Conservation (phyloP, 169 alveolate species). For the Plasmodium vivax region DNA sequence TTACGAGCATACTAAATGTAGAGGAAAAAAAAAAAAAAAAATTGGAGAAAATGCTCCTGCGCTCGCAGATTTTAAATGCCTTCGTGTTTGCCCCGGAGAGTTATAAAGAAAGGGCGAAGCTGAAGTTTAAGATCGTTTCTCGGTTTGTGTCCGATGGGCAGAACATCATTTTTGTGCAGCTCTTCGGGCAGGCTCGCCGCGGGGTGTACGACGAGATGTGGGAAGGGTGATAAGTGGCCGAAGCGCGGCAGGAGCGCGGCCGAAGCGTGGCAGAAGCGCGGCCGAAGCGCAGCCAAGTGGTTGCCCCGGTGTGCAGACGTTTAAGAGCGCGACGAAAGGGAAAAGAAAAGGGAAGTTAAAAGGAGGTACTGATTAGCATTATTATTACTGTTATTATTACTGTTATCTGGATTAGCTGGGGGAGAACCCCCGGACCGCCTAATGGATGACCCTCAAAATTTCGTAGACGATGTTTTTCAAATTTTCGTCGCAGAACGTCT, state of each 20-base stretch:
- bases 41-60: conserved; percentile 36
- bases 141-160: conserved; percentile 72
- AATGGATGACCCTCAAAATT: conserved; percentile 63
- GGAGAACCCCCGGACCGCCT: not conserved
- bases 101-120: conserved; percentile 47
- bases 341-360: not conserved
- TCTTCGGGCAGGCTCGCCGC: conserved; percentile 12
- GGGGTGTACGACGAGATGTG: conserved; percentile 12
- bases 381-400: not conserved
- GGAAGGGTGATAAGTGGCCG: not conserved
- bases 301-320: not conserved
- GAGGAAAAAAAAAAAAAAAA: conserved; percentile 56
- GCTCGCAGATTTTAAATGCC: conserved; percentile 56
- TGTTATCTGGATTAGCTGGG: not conserved
- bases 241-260: not conserved
- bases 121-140: conserved; percentile 23
- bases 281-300: too few relatives aligned
- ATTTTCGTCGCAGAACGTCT: conserved; percentile 67
- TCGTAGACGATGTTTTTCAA: conserved; percentile 66
- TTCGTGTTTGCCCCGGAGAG: conserved; percentile 60
- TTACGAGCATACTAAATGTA: conserved; percentile 35
- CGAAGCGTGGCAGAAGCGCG: not conserved
- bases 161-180: conserved; percentile 48
- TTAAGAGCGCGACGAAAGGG: not conserved
- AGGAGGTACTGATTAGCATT: not conserved